Evolutionary conservation across 2,329 filamentous ascomycete species (phyloP), one percentile per base, ranked within the genome.

Genomic region (Venturia effusa): DNA sequence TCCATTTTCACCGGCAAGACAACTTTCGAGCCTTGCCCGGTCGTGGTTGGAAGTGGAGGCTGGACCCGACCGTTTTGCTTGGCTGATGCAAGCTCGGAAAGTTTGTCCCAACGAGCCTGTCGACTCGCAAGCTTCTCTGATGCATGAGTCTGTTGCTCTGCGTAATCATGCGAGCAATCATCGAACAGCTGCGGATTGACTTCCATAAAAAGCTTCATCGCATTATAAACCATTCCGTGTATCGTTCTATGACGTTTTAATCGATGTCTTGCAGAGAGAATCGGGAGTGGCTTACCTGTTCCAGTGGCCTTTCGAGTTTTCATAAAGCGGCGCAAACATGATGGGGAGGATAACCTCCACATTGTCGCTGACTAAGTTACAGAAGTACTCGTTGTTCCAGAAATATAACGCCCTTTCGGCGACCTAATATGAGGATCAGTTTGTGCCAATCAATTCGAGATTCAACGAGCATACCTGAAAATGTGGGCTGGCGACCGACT

Each of bases 381-480:
- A 99, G 79, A 99, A 99, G 76, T 99, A 99, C 76, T 99, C 94
- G 73, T 99, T 99, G 81, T 99, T 99, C 94, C 94, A 99, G 80
- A 99, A 99, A 79, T 99, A 99, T 34, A 99, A 83, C 5, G 94
- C 94, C 68, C 94, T 87, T 78, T 99, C 94, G 22, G 94, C 94
- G 65, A 99, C 94, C 83, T 86, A 66, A 40, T 24, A 40, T 54
- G 45, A 24, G 41, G 15, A 37, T 51, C 51, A 59, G 54, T 27
- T 3, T 51, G 10, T 13, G 22, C 45, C 6, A 30, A 51, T 3
- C 17, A 11, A 11, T 27, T 24, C 4, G 10, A 15, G 27, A 27
- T 27, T 15, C 22, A 15, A 51, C 34, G 59, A 27, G 68, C 76
- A 55, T 74, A 84, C 83, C 81, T 99, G 94, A 80, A 99, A 99